Evolutionary conservation across 495 filamentous ascomycete genomes (phyloP).

Genomic region (Penicillium angulare): DNA sequence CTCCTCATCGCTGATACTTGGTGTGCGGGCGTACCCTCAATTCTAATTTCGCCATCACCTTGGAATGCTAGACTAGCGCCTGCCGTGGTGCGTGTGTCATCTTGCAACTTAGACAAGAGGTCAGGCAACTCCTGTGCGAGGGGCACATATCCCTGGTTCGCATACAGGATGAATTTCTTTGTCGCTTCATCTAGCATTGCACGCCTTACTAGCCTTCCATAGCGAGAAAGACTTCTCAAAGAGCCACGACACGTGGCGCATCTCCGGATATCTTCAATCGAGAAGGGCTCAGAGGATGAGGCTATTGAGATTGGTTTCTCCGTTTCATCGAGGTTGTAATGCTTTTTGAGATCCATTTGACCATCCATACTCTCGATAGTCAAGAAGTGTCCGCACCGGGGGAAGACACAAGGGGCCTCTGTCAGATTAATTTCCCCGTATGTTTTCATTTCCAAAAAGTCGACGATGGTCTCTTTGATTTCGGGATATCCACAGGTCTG

Average conservation of each 20-base stretch:
- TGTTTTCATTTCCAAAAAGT: conserved; percentile 1
- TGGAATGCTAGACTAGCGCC: background rate
- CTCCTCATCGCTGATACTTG: background rate
- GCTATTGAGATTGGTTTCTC: conserved; percentile 1
- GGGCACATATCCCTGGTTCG: background rate
- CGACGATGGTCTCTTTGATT: background rate
- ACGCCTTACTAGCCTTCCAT: conserved; percentile 1
- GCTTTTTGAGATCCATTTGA: conserved; percentile 5
- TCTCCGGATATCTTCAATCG: conserved; percentile 1
- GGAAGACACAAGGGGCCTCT: background rate
- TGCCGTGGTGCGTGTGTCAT: background rate
- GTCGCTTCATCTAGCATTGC: conserved; percentile 1
- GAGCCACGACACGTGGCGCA: conserved; percentile 6
- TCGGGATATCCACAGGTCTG: conserved; percentile 4
- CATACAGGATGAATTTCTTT: conserved; percentile 4
- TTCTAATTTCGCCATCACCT: background rate
- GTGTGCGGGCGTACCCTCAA: background rate
- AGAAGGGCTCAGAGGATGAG: background rate
- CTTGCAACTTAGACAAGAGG: background rate
- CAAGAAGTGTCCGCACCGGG: conserved; percentile 4
- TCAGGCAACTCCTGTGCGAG: background rate
- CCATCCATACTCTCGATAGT: conserved; percentile 6
- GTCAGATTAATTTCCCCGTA: background rate
- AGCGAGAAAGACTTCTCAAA: background rate
- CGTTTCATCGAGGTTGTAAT: background rate